Conservation (phyloP, 2,329 filamentous ascomycete genomes). For the Neopestalotiopsis sp. region DNA sequence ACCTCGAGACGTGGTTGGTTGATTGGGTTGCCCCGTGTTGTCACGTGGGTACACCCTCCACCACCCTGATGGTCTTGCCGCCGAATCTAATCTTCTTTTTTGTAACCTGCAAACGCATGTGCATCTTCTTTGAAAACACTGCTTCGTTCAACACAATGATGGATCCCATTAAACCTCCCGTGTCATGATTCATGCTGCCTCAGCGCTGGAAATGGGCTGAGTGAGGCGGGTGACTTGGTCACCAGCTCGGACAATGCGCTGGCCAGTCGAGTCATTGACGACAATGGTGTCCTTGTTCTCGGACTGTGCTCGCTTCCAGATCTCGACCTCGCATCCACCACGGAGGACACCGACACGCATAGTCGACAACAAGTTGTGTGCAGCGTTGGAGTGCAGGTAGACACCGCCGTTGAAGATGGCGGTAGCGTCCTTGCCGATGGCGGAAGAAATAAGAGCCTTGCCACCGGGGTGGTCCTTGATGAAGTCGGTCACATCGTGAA, state of each 20-base stretch:
- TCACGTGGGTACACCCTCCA: background rate
- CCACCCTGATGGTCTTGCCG: background rate
- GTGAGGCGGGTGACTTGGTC: conserved; percentile 77
- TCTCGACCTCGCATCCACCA: conserved; percentile 71
- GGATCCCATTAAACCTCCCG: background rate
- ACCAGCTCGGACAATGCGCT: conserved; percentile 76
- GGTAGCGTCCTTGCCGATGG: conserved; percentile 70
- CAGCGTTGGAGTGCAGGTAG: conserved; percentile 71
- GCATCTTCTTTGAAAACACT: background rate
- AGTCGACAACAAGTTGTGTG: conserved; percentile 70
- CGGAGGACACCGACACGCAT: conserved; percentile 72
- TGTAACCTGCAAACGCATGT: background rate
- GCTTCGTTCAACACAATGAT: conserved; percentile 2
- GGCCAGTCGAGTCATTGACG: conserved; percentile 71
- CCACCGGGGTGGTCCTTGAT: conserved; percentile 73
- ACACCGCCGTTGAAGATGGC: conserved; percentile 74
- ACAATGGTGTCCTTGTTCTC: conserved; percentile 72
- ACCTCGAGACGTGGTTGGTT: background rate
- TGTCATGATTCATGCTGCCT: conserved; percentile 61
- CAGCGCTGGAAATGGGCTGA: conserved; percentile 73
- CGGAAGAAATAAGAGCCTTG: conserved; percentile 68
- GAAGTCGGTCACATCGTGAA: conserved; percentile 70
- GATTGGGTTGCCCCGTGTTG: background rate
- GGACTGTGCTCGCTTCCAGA: conserved; percentile 71
- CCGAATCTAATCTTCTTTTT: conserved; percentile 6